Base-by-base conservation (phyloP, 2,329 filamentous ascomycete species). In the Trichoderma citrinoviride region DNA sequence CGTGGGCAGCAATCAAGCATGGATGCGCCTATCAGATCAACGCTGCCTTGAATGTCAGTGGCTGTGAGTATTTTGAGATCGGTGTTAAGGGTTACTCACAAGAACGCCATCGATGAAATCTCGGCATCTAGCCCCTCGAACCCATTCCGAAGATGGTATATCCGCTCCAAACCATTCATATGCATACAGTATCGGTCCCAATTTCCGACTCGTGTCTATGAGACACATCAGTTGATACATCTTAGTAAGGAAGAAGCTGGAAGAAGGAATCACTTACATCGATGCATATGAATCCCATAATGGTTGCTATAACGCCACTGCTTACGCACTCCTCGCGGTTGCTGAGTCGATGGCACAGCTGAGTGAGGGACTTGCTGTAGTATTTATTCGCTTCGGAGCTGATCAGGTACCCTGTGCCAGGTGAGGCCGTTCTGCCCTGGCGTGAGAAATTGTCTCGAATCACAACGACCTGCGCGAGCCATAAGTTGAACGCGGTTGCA, bases 241-340 rank as follows among this genome's bases (percentile, higher is more conserved):
- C 19, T 27, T 14, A 3, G 10, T 19, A 1, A n/a, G 2, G 10
- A 1, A 3, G 29, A 17, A n/a, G 8, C 12, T 10, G 7, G 10
- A 8, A 1, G 1, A 2, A 7, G 8, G 1, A 15, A 7, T 27
- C 12, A 21, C 46, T 61, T 52, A 61, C 57, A 52, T 61, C 57
- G 10, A 61, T 47, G 12, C 57, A 61, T 43, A 61, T 61, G 3
- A 61, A 61, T 21, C 57, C 57, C 57, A 61, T 61, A 17, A 61
- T 61, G 2, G 33, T 61, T 15, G 57, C 57, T 29, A 61, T 12
- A 15, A 61, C 57, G 23, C 57, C 46, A 0, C 25, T 27, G 29
- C 57, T 61, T 17, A 43, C 12, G 3, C 57, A 61, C 17, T 61
- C 57, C 19, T 61, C 17, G 21, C 57, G 44, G 21, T 27, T n/a